These are phyloP conservation scores for Colletotrichum eleusines DNA, from an alignment of 2,329 filamentous ascomycete species.

Conservation along the genomic window DNA sequence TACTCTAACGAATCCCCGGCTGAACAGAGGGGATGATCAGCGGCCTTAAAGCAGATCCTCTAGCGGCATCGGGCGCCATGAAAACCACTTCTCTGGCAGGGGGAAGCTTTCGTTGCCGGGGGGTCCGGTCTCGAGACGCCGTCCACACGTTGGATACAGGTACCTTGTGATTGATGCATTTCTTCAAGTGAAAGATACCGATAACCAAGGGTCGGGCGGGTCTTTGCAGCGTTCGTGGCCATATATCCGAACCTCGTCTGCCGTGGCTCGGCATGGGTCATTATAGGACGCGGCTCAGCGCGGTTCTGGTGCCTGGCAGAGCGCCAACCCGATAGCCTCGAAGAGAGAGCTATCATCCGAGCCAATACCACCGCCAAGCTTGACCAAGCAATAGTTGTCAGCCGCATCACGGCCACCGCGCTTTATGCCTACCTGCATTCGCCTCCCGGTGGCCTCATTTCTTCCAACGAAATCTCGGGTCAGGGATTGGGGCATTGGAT, in stretches of 20 bases:
- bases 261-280: background rate
- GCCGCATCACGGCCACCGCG: constrained; percentile 2
- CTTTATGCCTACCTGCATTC: background rate
- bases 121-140: background rate
- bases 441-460: background rate
- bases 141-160: background rate
- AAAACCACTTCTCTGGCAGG: background rate
- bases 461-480: background rate
- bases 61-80: constrained; percentile 27
- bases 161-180: too few relatives aligned
- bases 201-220: constrained; percentile 1
- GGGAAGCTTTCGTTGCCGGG: background rate
- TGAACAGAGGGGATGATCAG: constrained; percentile 28
- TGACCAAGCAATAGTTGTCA: background rate
- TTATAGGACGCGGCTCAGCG: background rate
- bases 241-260: background rate
- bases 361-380: constrained; percentile 29
- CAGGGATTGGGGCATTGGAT: constrained; percentile 30
- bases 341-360: constrained; percentile 6
- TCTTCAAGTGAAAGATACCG: background rate
- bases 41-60: constrained; percentile 35
- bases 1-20: background rate
- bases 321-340: constrained; percentile 15
- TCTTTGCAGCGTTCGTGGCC: background rate
- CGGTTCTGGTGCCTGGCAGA: background rate